Evolutionary conservation across 78 protist genomes (phyloP).

Genomic region (Speleostelium caveatum): DNA sequence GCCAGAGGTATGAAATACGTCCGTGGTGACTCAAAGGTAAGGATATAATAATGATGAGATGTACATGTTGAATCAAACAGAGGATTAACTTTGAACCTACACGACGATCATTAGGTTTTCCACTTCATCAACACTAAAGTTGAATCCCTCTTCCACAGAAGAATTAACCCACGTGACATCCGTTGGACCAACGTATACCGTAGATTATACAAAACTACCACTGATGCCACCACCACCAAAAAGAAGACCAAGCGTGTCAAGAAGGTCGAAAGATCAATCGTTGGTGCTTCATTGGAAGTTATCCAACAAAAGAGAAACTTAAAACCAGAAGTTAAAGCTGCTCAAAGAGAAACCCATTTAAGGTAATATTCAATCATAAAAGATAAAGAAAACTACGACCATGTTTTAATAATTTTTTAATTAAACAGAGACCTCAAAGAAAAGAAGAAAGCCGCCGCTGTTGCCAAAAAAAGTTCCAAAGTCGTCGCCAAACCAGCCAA

Average conservation of each 20-base stretch:
- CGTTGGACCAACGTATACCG: constrained; percentile 88
- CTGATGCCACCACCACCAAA: constrained; percentile 68
- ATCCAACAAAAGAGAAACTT: constrained; percentile 81
- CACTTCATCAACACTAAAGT: constrained; percentile 84
- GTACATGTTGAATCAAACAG: neutral
- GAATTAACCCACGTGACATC: constrained; percentile 89
- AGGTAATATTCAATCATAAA: too few relatives aligned
- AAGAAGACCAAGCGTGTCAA: constrained; percentile 70
- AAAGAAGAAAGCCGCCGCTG: constrained; percentile 74
- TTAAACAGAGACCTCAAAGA: constrained; percentile 85
- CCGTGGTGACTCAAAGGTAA: constrained; percentile 66
- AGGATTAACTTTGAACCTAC: neutral
- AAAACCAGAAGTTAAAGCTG: constrained; percentile 83
- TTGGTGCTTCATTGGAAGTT: constrained; percentile 89
- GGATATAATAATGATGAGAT: neutral
- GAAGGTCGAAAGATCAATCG: constrained; percentile 84
- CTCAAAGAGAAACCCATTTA: constrained; percentile 85
- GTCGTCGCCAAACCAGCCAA: neutral
- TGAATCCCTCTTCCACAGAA: constrained; percentile 82
- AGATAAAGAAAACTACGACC: neutral
- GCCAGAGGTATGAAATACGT: constrained; percentile 74
- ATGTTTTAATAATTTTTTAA: neutral
- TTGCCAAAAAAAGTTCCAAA: constrained; percentile 4
- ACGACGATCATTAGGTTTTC: constrained; percentile 54
- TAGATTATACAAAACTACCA: constrained; percentile 78